phyloP scores from a whole-genome alignment of 306 rosid genomes.

The Ormosia semicastrata region DNA sequence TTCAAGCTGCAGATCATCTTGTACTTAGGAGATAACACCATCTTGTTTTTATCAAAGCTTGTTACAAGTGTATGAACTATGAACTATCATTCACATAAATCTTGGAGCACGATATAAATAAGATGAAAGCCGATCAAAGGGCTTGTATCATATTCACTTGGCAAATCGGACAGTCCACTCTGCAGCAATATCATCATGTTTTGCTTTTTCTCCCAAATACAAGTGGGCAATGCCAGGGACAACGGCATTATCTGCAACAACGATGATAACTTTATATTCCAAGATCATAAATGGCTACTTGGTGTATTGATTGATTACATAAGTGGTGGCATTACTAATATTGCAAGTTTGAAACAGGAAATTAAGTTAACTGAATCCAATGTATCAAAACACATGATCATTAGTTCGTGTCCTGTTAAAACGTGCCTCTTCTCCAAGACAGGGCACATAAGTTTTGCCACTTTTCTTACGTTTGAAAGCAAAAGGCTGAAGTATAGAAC shows the following conservation, averaged over 20 bases:
- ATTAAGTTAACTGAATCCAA: not conserved
- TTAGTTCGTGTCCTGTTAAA: not conserved
- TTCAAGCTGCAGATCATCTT: not conserved
- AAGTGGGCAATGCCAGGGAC: conserved; percentile 72
- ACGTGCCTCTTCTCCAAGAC: not conserved
- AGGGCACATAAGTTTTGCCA: not conserved
- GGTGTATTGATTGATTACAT: not conserved
- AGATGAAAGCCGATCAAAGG: conserved; percentile 1
- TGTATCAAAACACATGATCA: not conserved
- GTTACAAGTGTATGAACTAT: not conserved
- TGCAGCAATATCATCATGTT: conserved; percentile 76
- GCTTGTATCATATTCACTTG: conserved; percentile 43
- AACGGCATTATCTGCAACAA: conserved; percentile 63
- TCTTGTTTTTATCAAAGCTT: not conserved
- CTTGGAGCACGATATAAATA: not conserved
- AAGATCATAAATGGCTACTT: not conserved
- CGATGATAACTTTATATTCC: not conserved
- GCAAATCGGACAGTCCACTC: conserved; percentile 92
- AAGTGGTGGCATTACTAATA: not conserved
- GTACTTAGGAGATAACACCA: not conserved
- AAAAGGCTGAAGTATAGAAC: not conserved
- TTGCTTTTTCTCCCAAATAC: conserved; percentile 69
- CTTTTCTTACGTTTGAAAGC: not conserved
- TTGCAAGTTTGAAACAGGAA: not conserved
- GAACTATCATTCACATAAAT: conserved; percentile 5